Evolutionary conservation across 1,284 basidiomycete genomes (phyloP), one percentile per base, ranked within the genome.

Genomic region (Trametes hirsuta): DNA sequence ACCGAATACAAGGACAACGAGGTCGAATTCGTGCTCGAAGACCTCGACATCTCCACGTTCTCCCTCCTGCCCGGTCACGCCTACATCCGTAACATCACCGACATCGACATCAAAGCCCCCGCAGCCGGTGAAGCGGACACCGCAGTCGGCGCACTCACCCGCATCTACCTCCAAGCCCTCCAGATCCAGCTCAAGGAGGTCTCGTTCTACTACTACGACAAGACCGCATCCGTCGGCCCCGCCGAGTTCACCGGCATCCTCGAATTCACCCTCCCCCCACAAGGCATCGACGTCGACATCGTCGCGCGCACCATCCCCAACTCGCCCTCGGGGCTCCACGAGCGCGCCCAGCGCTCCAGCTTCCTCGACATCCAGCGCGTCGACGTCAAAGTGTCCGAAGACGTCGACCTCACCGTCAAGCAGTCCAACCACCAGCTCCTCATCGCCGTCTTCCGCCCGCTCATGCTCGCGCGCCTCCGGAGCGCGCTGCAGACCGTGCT

Each of bases 121-220:
- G 67, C 71, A 0, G 66, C 68, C 24, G 71, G 68, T 4, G 65
- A 77, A 8, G 72, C 71, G 0, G 77, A 76, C 47, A 83, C 84
- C 3, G 71, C 82, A 0, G 71, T 88, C 36, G 86, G 86, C 46
- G 79, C 85, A 0, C 77, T 87, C 59, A 89, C 86, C 0, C 85
- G 86, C 47, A 75, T 90, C 24, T 82, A 81, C 45, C 73, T 86
- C 15, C 84, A 87, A 62, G 88, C 84, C 0, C 70, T 90, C 0
- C 86, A 87, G 64, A 77, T 90, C 22, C 67, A 75, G 11, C 79
- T 90, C 42, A 75, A 79, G 58, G 84, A 90, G 42, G 80, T 90
- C 0, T 88, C 88, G 0, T 90, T 90, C 76, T 90, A 81, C 72
- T 89, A 87, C 72, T 79, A 79, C 40, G 87, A 90, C 72, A 85